Evolutionary conservation across 345 rosid genomes (phyloP).

Genomic region (Raphanus raphanistrum): DNA sequence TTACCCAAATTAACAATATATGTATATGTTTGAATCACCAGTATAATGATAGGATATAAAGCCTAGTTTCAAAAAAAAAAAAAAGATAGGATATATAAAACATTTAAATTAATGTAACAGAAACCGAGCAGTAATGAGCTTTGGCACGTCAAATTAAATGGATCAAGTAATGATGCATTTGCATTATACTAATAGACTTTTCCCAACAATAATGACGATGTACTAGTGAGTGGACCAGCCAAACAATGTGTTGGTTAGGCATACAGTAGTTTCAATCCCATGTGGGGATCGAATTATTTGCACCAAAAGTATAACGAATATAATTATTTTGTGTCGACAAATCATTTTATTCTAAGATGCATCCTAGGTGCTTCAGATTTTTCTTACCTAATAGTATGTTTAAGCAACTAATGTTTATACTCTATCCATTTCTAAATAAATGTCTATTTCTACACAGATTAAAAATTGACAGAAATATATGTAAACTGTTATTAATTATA

Average conservation of each 20-base stretch:
- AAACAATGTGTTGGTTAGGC: slow-evolving; percentile 33
- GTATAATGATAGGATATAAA: background rate
- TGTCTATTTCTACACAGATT: no score
- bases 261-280: slow-evolving; percentile 23
- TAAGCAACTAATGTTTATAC: background rate
- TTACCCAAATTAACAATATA: no score
- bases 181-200: slow-evolving; percentile 28
- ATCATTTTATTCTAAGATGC: slow-evolving; percentile 9
- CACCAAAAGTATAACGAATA: slow-evolving; percentile 17
- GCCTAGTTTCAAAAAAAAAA: no score
- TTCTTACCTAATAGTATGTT: background rate
- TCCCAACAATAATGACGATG: slow-evolving; percentile 29
- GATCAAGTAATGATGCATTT: slow-evolving; percentile 25
- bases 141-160: slow-evolving; percentile 17
- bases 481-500: no score
- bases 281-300: slow-evolving; percentile 30
- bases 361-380: slow-evolving; percentile 23
- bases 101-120: slow-evolving; percentile 6
- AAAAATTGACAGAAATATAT: no score
- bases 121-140: background rate
- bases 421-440: no score
- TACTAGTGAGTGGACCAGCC: slow-evolving; percentile 35
- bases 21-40: no score
- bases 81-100: background rate
- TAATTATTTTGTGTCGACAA: background rate